A percentile compares a stretch with the other conserved stretches of the same genome.
phyloP scores from a whole-genome alignment of 83 land plant genomes.

The Thuja plicata region DNA sequence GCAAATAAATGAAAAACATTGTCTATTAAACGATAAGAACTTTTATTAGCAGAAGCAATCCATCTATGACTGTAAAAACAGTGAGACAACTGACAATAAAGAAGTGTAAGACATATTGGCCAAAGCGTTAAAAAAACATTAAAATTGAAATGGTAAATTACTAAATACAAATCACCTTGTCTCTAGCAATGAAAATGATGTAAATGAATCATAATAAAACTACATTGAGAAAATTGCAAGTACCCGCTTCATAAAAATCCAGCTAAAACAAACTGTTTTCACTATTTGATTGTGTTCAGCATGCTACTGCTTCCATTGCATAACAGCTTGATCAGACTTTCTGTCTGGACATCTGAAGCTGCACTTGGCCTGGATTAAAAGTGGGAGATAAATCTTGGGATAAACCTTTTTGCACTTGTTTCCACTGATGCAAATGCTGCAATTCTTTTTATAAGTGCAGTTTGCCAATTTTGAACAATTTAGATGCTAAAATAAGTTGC shows the following conservation, averaged over 20 bases:
- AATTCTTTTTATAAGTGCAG: neutral
- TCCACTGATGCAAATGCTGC: neutral
- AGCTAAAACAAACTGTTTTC: neutral
- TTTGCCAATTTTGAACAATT: conserved; percentile 1
- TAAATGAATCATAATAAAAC: neutral
- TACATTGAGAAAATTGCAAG: neutral
- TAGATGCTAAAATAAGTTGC: conserved; percentile 2
- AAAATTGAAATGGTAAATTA: neutral
- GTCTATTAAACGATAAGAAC: neutral
- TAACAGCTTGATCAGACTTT: neutral
- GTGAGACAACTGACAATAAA: neutral
- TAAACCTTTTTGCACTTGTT: neutral
- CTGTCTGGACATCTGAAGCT: neutral
- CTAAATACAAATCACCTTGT: neutral
- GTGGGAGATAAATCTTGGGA: neutral
- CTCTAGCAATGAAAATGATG: neutral
- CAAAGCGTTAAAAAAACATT: neutral
- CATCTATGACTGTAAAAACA: neutral
- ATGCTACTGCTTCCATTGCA: neutral
- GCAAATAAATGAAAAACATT: neutral
- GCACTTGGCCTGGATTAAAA: neutral
- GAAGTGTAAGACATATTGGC: neutral
- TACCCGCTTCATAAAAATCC: conserved; percentile 2
- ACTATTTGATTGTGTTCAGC: neutral
- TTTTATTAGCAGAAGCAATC: neutral